Percentiles rank a stretch among this genome's conserved stretches.
Evolutionary conservation across 805 yeast species (phyloP).

Genomic region (Myxozyma neglecta): DNA sequence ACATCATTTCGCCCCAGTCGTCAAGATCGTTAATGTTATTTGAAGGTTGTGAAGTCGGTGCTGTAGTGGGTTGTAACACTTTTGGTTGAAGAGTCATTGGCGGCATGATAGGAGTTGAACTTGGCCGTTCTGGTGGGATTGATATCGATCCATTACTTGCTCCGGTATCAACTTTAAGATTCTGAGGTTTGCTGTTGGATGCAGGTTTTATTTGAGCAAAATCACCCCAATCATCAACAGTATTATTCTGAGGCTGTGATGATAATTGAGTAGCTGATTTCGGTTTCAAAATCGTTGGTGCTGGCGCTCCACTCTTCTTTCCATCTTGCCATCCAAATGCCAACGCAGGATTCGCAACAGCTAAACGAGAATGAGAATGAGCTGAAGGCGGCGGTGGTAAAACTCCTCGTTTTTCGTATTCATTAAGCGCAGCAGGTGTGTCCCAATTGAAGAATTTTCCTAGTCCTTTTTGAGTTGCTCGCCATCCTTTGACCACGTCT

Average conservation of each 20-base stretch:
- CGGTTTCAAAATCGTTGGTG: background rate
- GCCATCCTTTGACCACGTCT: slow-evolving; percentile 28
- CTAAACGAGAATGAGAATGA: too few relatives aligned
- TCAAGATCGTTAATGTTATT: slow-evolving; percentile 7
- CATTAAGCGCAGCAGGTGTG: slow-evolving; percentile 3
- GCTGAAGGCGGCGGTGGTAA: slow-evolving; percentile 2
- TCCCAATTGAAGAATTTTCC: slow-evolving; percentile 27
- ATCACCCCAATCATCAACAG: slow-evolving; percentile 16
- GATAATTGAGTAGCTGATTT: background rate
- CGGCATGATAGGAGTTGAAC: slow-evolving; percentile 4
- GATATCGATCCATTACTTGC: background rate
- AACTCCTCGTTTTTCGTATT: background rate
- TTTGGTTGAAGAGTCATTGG: slow-evolving; percentile 6
- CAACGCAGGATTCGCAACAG: background rate
- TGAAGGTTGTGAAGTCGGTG: background rate
- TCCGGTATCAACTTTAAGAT: background rate
- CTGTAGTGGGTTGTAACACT: slow-evolving; percentile 1
- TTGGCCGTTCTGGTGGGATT: background rate
- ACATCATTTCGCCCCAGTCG: slow-evolving; percentile 23
- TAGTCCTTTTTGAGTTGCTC: background rate
- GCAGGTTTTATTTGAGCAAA: background rate
- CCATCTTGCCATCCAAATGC: slow-evolving; percentile 21
- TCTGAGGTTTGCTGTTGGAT: background rate
- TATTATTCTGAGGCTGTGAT: background rate
- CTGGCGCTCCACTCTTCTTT: background rate